These are phyloP conservation scores for Nakazawaea ambrosiae DNA, from an alignment of 805 yeast genomes.

Conservation along the genomic window DNA sequence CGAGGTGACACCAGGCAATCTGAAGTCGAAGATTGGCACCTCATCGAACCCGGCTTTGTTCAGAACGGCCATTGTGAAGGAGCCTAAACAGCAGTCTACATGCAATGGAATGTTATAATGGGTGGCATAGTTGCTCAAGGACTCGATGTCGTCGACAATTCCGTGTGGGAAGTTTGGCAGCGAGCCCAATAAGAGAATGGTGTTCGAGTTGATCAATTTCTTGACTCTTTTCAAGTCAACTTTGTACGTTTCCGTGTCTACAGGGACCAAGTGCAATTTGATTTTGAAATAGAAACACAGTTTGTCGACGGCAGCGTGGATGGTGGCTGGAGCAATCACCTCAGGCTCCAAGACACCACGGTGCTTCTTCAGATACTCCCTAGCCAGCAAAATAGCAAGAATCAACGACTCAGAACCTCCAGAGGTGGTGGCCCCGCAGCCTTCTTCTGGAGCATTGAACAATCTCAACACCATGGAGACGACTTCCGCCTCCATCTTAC, in stretches of 20 bases:
- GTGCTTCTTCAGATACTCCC: slow-evolving; percentile 57
- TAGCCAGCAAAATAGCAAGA: slow-evolving; percentile 82
- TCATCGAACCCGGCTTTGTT: slow-evolving; percentile 48
- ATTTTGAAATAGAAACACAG: slow-evolving; percentile 90
- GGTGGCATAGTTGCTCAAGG: slow-evolving; percentile 58
- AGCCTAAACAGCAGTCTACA: slow-evolving; percentile 94
- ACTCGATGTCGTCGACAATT: slow-evolving; percentile 81
- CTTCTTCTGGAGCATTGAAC: slow-evolving; percentile 69
- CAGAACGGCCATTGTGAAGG: slow-evolving; percentile 80
- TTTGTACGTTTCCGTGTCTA: slow-evolving; percentile 59
- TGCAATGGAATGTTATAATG: slow-evolving; percentile 76
- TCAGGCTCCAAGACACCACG: slow-evolving; percentile 70
- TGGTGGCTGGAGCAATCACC: slow-evolving; percentile 80
- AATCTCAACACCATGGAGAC: slow-evolving; percentile 82
- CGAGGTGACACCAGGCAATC: slow-evolving; percentile 89
- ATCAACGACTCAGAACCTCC: slow-evolving; percentile 95
- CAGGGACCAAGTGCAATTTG: slow-evolving; percentile 70
- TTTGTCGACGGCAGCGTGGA: slow-evolving; percentile 93
- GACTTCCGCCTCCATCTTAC: slow-evolving; percentile 94
- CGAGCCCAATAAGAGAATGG: slow-evolving; percentile 82
- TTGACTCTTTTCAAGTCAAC: slow-evolving; percentile 61
- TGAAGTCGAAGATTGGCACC: slow-evolving; percentile 68
- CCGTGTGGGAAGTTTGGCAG: slow-evolving; percentile 99
- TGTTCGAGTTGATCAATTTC: slow-evolving; percentile 65
- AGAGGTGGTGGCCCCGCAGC: slow-evolving; percentile 78